Conservation (phyloP, 2,329 filamentous ascomycete genomes). For the Neopestalotiopsis sp. region DNA sequence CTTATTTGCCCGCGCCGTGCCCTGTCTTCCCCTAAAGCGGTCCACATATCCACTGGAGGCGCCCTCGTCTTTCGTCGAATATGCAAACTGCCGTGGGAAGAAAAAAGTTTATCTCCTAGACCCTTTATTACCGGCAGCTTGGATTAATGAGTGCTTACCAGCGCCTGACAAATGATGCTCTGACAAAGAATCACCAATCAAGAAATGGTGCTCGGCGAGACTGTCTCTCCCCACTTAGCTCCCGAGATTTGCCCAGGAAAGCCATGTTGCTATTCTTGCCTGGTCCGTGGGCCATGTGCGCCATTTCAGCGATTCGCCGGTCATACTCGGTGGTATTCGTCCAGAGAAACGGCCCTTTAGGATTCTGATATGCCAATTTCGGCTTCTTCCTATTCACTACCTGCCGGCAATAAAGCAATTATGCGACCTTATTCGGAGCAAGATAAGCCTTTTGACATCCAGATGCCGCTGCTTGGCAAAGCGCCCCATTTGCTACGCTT, state of each 20-base stretch:
- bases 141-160: not conserved
- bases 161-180: not conserved
- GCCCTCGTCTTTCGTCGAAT: not conserved
- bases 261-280: not conserved
- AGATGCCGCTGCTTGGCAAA: too few relatives aligned
- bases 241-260: not conserved
- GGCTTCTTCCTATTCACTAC: not conserved
- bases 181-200: conserved; percentile 3
- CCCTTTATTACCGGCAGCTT: not conserved
- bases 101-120: not conserved
- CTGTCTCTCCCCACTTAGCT: too few relatives aligned
- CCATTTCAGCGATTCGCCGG: not conserved
- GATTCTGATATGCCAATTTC: not conserved
- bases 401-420: not conserved
- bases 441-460: too few relatives aligned
- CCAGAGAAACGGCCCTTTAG: not conserved
- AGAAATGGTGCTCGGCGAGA: not conserved
- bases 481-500: too few relatives aligned
- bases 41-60: not conserved
- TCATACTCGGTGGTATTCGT: not conserved
- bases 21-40: not conserved
- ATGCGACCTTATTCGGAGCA: not conserved
- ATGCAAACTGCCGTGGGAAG: not conserved
- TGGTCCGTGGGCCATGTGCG: not conserved
- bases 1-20: not conserved